Evolutionary conservation across 306 rosid species (phyloP), one percentile per base, ranked within the genome.

Genomic region (Clitoria ternatea): DNA sequence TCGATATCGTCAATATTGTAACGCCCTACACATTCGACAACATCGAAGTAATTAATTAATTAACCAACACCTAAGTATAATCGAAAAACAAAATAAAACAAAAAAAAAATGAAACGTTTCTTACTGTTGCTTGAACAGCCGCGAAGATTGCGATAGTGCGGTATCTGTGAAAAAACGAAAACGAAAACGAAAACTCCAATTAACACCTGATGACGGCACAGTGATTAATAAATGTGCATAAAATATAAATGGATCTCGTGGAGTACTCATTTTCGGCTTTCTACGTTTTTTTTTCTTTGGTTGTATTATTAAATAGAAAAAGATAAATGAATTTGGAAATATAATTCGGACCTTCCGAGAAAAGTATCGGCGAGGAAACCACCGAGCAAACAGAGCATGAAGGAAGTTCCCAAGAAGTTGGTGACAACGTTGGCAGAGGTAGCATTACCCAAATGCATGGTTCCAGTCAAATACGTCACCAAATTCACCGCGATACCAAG

Each of bases 381-480:
- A 13, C 98, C 98, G 15, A 94, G 83, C 49, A 94, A 70, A 72
- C 94, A 94, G 42, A 94, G 90, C 97, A 94, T 89, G 66, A 90
- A 90, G 13, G 98, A 94, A 48, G 97, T 89, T 24, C 97, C 98
- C 11, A 89, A 63, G 74, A 90, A 94, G 76, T 94, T 90, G 63
- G 97, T 94, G 82, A 90, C 97, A 1, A 79, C 81, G 59, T 86
- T 94, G 69, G 98, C 98, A 13, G 98, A 82, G 69, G 74, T 74
- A 35, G 96, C 97, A 79, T 83, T 94, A 42, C 98, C 98, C 84
- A 94, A 81, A 80, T 94, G 95, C 98, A 90, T 90, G 2, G 96
- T 85, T 0, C 69, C 87, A 0, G 94, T 87, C 83, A 94, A 61
- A 78, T 94, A 94, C 2, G 96, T 89, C 20, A 94, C 97, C 79